Percentiles rank a stretch among this genome's conserved stretches.
phyloP scores from a whole-genome alignment of 345 rosid species.

The Rhodamnia argentea region DNA sequence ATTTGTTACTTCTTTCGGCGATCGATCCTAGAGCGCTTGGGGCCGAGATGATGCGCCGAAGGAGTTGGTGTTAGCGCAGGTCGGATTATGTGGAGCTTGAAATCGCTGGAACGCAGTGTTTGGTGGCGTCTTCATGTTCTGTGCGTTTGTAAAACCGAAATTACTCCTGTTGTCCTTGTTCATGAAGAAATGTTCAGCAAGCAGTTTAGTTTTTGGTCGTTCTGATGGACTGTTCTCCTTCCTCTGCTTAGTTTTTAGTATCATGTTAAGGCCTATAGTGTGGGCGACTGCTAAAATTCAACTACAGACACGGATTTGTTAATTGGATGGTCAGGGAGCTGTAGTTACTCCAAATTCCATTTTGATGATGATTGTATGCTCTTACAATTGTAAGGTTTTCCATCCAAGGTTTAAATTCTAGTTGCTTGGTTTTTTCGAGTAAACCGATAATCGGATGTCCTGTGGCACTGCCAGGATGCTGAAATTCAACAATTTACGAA shows the following conservation, averaged over 20 bases:
- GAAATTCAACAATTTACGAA: too few species aligned
- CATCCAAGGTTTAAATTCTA: neutral
- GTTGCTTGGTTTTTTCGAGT: neutral
- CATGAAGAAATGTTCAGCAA: neutral
- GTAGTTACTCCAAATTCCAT: neutral
- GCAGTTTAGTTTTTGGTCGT: neutral
- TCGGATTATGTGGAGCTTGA: neutral
- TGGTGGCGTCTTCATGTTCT: neutral
- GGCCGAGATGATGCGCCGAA: neutral
- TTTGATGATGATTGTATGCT: neutral
- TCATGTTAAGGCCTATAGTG: neutral
- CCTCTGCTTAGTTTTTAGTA: neutral
- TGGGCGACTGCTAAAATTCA: neutral
- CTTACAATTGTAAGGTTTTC: neutral
- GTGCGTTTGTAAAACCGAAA: neutral
- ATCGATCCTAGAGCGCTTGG: neutral
- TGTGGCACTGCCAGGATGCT: neutral
- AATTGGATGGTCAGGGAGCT: neutral
- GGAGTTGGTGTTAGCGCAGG: neutral
- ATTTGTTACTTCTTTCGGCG: neutral
- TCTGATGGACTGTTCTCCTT: neutral
- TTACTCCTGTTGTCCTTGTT: neutral
- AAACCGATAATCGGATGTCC: fast-evolving
- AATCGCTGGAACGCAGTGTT: fast-evolving
- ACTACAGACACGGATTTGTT: neutral